These are phyloP conservation scores for Daldinia caldariorum DNA, from an alignment of 495 filamentous ascomycete genomes.

Conservation along the genomic window DNA sequence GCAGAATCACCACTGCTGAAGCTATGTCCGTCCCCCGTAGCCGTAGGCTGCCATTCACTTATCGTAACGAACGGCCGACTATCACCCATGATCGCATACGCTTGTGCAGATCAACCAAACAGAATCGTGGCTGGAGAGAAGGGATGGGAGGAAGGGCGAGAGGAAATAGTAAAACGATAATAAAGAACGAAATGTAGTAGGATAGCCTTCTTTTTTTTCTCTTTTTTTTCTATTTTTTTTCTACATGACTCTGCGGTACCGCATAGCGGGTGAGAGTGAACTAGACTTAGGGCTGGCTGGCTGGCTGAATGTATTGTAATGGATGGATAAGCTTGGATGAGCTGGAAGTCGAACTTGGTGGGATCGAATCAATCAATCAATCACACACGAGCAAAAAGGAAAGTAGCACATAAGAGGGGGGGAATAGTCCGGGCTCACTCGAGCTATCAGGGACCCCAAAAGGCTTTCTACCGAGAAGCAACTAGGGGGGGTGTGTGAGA, in stretches of 20 bases:
- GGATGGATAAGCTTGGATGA: neutral
- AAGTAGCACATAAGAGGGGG: constrained; percentile 12
- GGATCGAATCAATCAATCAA: constrained; percentile 26
- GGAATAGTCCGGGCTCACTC: constrained; percentile 34
- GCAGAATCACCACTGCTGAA: constrained; percentile 59
- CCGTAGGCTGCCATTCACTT: constrained; percentile 53
- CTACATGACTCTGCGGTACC: constrained; percentile 37
- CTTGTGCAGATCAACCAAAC: constrained; percentile 38
- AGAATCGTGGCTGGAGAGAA: constrained; percentile 12
- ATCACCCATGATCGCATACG: constrained; percentile 48
- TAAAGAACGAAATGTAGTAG: constrained; percentile 30
- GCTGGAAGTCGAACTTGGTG: neutral
- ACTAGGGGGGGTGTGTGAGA: constrained; percentile 11
- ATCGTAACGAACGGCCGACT: constrained; percentile 55
- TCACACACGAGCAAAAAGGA: constrained; percentile 31
- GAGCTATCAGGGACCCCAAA: constrained; percentile 31
- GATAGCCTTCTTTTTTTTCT: neutral
- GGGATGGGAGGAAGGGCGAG: neutral
- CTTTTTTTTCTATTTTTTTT: constrained; percentile 7
- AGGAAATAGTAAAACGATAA: constrained; percentile 10
- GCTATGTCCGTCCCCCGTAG: constrained; percentile 50
- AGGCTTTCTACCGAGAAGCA: constrained; percentile 20
- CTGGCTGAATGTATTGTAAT: neutral
- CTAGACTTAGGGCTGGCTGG: neutral
- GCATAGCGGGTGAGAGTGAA: constrained; percentile 24